A percentile compares a stretch with the other conserved stretches of the same genome.
Evolutionary conservation across 495 filamentous ascomycete species (phyloP).

Genomic region (Aspergillus ostianus): DNA sequence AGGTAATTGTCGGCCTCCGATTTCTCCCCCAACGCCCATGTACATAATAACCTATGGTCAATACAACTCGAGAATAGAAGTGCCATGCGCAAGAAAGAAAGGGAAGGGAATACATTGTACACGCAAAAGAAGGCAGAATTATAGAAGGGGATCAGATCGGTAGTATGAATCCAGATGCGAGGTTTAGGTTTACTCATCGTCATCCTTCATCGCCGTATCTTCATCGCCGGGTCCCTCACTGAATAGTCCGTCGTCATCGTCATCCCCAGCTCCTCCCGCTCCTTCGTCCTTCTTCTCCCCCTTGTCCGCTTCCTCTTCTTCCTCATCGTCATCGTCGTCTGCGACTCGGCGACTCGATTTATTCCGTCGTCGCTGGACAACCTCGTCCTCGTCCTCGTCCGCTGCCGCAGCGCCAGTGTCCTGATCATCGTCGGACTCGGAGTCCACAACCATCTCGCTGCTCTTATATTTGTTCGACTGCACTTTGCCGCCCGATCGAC

Average conservation of each 20-base stretch:
- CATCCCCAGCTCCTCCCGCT: constrained; percentile 8
- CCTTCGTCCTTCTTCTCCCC: constrained; percentile 2
- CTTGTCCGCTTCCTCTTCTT: constrained; percentile 23
- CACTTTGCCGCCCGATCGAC: constrained; percentile 57
- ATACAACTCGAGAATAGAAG: neutral
- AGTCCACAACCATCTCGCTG: constrained; percentile 75
- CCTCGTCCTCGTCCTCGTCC: constrained; percentile 24
- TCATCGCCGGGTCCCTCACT: constrained; percentile 20
- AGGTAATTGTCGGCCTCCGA: neutral
- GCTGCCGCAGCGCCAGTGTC: constrained; percentile 18
- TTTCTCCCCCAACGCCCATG: constrained; percentile 10
- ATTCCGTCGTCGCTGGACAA: constrained; percentile 36
- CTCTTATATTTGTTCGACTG: constrained; percentile 72
- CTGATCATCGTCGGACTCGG: constrained; percentile 54
- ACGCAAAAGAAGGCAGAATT: neutral
- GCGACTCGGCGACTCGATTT: constrained; percentile 39
- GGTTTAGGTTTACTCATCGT: constrained; percentile 7
- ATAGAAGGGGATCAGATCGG: neutral
- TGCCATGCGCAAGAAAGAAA: neutral
- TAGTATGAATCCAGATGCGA: neutral
- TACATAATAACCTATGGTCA: neutral
- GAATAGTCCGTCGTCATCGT: constrained; percentile 22
- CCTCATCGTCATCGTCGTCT: constrained; percentile 47
- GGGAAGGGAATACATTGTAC: neutral
- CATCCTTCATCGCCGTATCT: constrained; percentile 26